phyloP scores from a whole-genome alignment of 805 yeast genomes.

The Nakazawaea siamensis region DNA sequence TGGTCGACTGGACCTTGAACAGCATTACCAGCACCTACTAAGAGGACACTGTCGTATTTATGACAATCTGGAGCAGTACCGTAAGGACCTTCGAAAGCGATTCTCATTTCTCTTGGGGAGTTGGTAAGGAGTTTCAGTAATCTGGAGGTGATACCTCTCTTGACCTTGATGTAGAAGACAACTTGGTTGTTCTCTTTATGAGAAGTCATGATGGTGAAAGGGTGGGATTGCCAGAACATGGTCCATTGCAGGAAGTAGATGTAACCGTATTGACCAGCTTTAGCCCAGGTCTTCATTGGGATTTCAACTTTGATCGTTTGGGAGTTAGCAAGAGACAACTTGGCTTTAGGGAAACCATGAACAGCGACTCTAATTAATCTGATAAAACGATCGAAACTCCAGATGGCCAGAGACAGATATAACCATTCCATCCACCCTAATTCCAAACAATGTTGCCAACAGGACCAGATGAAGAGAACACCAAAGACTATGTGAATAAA shows the following conservation, averaged over 20 bases:
- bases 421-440: constrained; percentile 26
- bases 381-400: constrained; percentile 43
- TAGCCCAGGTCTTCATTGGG: constrained; percentile 38
- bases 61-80: constrained; percentile 41
- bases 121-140: constrained; percentile 25
- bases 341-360: no score
- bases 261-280: constrained; percentile 59
- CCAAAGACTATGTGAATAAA: constrained; percentile 52
- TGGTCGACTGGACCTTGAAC: constrained; percentile 42
- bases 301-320: constrained; percentile 19
- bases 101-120: constrained; percentile 31
- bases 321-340: constrained; percentile 12
- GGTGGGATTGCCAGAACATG: constrained; percentile 61
- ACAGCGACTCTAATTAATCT: constrained; percentile 30
- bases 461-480: constrained; percentile 39
- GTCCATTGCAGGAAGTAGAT: constrained; percentile 36
- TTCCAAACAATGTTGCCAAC: constrained; percentile 47
- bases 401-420: constrained; percentile 33
- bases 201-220: constrained; percentile 46
- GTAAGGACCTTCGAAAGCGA: constrained; percentile 56
- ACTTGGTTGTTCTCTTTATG: constrained; percentile 29
- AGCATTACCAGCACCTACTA: constrained; percentile 61
- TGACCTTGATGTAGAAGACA: constrained; percentile 38
- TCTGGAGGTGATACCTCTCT: constrained; percentile 43
- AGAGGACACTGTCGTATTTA: constrained; percentile 36